Base-by-base conservation (phyloP, 257 asterid genomes). In the Salvia rosmarinus region DNA sequence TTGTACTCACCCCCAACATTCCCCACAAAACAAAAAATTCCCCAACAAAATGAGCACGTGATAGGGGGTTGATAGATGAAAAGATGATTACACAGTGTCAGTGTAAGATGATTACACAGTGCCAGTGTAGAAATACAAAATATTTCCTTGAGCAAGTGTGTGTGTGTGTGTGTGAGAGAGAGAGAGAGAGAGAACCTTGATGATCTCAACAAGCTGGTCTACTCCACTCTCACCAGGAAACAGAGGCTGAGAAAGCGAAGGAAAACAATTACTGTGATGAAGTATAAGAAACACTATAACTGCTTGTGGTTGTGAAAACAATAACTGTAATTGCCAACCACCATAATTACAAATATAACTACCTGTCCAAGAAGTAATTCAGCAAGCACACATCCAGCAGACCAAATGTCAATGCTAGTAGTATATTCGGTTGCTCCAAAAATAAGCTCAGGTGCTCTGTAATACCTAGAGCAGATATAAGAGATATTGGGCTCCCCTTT, bases 151-250 rank as follows among this genome's bases (percentile, higher is more conserved):
- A 16, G 4, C 0, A 28, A 11, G 70, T n/a, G 66, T 60, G 67
- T 28, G 52, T 51, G 67, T 28, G 66, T 9, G 66, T 13, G 74
- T 20, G 59, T 14, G 62, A 0, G 49, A 20, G 34, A 6, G 60
- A 32, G 77, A 20, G 72, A 6, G 66, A 25, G 78, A 44, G 49
- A 64, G 75, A 74, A 88, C 98, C 97, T 93, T 93, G 79, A 93
- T 90, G 75, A 93, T 90, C 88, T 90, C 98, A 77, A 93, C 98
- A 75, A 93, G 95, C 83, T 93, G 98, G 82, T 93, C 98, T 28
- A 93, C 98, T 50, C 97, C 98, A 82, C 97, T 90, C 84, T 93
- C 98, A 67, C 98, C 98, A 58, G 98, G 97, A 86, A 93, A 90
- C 80, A 93, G 74, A 67, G 98, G 98, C 98, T 90, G 86, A 70